Base-by-base conservation (phyloP, 1,139 yeast genomes). In the Saccharomycopsis hybrid region DNA sequence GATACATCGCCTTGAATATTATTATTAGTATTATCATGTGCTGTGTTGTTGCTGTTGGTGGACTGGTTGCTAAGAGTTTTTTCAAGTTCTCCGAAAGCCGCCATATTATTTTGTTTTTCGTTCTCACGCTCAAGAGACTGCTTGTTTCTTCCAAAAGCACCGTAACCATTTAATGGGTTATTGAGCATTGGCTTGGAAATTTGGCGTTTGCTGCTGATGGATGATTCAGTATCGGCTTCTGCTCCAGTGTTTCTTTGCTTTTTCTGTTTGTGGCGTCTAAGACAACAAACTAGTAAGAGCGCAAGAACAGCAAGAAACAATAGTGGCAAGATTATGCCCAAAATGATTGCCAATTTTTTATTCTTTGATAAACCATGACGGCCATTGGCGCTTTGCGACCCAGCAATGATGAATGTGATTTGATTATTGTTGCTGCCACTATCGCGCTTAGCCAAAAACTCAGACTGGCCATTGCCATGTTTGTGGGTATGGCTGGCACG, bases 261-360 rank as follows among this genome's bases (percentile, higher is more conserved):
- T 52, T 74, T 74, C 18, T 41, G 28, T 8, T 25, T 18, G n/a
- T 39, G 30, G 55, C 74, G 66, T n/a, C n/a, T n/a, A 63, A 86
- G 78, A 60, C 86, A 79, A 63, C 80, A 76, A 61, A 78, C 68
- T 33, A 85, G 58, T 8, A 88, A 49, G 1, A 84, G 51, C 0
- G 72, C 70, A 1, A 74, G 69, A 0, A 77, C 62, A 1, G 77
- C 61, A 7, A 86, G 59, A 0, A 77, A 69, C 28, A 72, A 73
- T 0, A 77, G 65, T 1, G 96, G 96, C 47, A 90, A 74, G 4
- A 85, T 86, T n/a, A 85, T 92, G 49, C 96, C 97, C 55, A 90
- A 76, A 1, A 89, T 95, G 61, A 90, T 85, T 0, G 95, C 96
- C 70, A 4, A 76, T 74, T 56, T 74, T 74, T 47, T 66, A 69